Evolutionary conservation across 2,329 filamentous ascomycete genomes (phyloP).

Genomic region (Trichoderma semiorbis): DNA sequence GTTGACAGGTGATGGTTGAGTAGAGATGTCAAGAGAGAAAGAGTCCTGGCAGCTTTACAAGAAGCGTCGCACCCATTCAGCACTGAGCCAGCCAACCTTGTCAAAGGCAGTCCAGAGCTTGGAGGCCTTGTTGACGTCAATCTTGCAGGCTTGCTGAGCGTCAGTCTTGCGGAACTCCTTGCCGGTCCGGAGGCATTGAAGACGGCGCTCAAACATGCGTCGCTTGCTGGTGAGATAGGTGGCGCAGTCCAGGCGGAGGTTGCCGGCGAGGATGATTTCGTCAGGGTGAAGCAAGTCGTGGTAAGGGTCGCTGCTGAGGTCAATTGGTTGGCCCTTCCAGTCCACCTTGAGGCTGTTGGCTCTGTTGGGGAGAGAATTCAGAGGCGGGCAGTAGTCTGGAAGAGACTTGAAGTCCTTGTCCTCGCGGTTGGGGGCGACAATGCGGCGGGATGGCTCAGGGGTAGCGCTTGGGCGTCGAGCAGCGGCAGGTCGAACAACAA

Average conservation of each 20-base stretch:
- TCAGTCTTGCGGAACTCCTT: slow-evolving; percentile 95
- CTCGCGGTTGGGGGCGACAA: slow-evolving; percentile 66
- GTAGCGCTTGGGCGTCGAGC: slow-evolving; percentile 42
- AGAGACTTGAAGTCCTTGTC: slow-evolving; percentile 76
- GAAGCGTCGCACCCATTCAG: slow-evolving; percentile 40
- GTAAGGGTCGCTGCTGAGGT: slow-evolving; percentile 70
- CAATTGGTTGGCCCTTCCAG: slow-evolving; percentile 78
- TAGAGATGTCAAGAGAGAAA: neutral
- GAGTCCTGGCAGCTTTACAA: slow-evolving; percentile 25
- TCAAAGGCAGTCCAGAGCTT: slow-evolving; percentile 90
- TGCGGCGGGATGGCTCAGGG: slow-evolving; percentile 49
- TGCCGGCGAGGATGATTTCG: slow-evolving; percentile 73
- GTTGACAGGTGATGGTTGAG: neutral
- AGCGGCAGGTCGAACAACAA: slow-evolving; percentile 29
- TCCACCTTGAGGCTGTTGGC: slow-evolving; percentile 75
- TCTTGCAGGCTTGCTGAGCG: slow-evolving; percentile 94
- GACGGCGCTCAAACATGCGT: slow-evolving; percentile 76
- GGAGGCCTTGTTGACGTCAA: slow-evolving; percentile 96
- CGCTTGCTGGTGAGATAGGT: slow-evolving; percentile 92
- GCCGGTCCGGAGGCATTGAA: slow-evolving; percentile 61
- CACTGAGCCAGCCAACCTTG: slow-evolving; percentile 76
- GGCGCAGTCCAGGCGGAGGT: slow-evolving; percentile 77
- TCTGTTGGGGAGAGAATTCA: slow-evolving; percentile 61
- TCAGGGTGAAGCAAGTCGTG: slow-evolving; percentile 69
- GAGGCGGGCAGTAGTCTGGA: slow-evolving; percentile 68